These are phyloP conservation scores for Mytilinidion resinicola DNA, from an alignment of 495 filamentous ascomycete species.

Conservation along the genomic window DNA sequence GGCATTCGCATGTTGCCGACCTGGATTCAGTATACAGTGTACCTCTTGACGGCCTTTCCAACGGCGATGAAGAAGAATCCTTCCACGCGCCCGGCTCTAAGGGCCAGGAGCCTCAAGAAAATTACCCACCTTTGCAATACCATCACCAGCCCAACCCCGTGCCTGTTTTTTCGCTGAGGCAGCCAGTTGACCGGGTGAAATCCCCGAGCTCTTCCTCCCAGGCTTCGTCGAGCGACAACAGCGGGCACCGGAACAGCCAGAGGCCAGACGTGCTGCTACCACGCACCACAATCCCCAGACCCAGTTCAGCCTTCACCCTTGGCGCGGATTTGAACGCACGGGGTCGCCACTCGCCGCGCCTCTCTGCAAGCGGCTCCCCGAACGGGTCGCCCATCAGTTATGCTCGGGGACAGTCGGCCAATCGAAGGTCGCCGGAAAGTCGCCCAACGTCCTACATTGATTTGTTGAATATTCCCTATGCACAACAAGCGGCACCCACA, in stretches of 20 bases:
- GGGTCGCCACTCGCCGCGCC: constrained; percentile 53
- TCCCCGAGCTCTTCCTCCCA: constrained; percentile 22
- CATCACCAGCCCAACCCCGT: constrained; percentile 41
- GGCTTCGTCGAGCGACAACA: constrained; percentile 23
- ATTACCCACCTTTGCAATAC: constrained; percentile 45
- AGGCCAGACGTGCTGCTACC: constrained; percentile 23
- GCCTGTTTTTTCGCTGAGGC: neutral
- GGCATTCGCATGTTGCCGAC: constrained; percentile 22
- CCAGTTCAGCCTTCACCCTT: constrained; percentile 64
- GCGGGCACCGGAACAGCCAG: constrained; percentile 6
- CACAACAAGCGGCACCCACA: constrained; percentile 71
- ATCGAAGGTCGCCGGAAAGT: constrained; percentile 61
- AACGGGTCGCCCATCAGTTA: constrained; percentile 30
- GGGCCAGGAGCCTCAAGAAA: neutral
- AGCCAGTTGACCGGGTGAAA: constrained; percentile 10
- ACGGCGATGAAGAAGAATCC: constrained; percentile 9
- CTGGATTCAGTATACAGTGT: constrained; percentile 35
- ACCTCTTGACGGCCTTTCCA: constrained; percentile 32
- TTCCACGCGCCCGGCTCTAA: constrained; percentile 17
- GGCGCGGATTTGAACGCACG: constrained; percentile 58
- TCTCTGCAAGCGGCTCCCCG: constrained; percentile 40
- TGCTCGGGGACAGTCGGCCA: constrained; percentile 26
- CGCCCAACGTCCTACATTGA: constrained; percentile 79
- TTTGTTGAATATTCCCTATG: constrained; percentile 77
- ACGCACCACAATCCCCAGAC: constrained; percentile 54